Evolutionary conservation across 140 eudicot species (phyloP).

Genomic region (Anethum foeniculum): DNA sequence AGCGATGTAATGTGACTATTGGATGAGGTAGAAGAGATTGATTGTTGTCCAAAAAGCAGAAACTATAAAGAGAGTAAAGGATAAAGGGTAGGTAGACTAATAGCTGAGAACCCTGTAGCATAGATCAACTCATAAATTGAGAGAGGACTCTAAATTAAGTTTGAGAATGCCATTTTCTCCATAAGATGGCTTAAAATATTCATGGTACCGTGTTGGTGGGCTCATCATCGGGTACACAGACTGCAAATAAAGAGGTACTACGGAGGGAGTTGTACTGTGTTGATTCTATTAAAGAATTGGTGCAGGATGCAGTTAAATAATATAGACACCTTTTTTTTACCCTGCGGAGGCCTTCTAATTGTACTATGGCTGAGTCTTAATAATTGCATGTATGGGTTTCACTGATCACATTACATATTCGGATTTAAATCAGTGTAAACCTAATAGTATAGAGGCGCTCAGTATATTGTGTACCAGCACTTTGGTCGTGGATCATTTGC

Average conservation of each 20-base stretch:
- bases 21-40: neutral
- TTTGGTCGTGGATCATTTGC: neutral
- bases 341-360: neutral
- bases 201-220: neutral
- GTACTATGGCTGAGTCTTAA: neutral
- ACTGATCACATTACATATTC: neutral
- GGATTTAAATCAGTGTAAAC: neutral
- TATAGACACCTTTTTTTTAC: neutral
- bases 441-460: neutral
- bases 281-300: neutral
- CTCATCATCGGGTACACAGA: neutral
- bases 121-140: neutral
- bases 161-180: neutral
- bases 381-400: neutral
- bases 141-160: neutral
- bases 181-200: neutral
- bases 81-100: neutral
- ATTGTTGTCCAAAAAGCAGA: neutral
- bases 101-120: neutral
- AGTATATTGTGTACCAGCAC: conserved; percentile 2
- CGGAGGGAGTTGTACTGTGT: neutral
- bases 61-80: neutral
- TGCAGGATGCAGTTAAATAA: neutral
- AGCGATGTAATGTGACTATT: neutral
- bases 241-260: neutral